Percentiles rank a stretch among this genome's conserved stretches.
These are phyloP conservation scores for Melaleuca quinquenervia DNA, from an alignment of 345 rosid genomes.

Conservation along the genomic window DNA sequence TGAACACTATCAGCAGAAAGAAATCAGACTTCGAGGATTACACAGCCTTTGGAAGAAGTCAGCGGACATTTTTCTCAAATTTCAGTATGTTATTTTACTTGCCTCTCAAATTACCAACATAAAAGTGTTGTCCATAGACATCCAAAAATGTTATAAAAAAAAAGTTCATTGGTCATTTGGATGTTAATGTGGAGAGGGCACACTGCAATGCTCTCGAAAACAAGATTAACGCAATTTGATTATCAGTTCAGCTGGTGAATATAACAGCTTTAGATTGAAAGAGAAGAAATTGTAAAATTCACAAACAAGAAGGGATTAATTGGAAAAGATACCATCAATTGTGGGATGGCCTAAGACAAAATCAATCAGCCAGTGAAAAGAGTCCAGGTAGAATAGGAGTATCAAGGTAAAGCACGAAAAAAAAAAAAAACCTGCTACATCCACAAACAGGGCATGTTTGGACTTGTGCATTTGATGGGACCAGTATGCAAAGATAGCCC, in stretches of 20 bases:
- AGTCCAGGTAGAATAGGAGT: neutral
- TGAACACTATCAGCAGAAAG: neutral
- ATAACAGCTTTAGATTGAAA: neutral
- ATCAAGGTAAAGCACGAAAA: neutral
- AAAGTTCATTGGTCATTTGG: too few species aligned
- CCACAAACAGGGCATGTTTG: slow-evolving; percentile 46
- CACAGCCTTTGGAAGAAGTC: neutral
- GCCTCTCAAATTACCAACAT: neutral
- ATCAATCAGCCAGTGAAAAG: neutral
- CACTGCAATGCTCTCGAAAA: too few species aligned
- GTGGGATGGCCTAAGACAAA: neutral
- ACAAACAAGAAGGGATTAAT: neutral
- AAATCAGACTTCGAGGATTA: neutral
- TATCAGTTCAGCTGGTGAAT: neutral
- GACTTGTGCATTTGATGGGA: slow-evolving; percentile 26
- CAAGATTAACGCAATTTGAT: neutral
- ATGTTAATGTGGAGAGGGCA: too few species aligned
- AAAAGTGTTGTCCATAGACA: too few species aligned
- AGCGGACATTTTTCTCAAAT: neutral
- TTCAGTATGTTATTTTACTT: neutral
- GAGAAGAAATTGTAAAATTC: neutral
- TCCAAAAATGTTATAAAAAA: too few species aligned
- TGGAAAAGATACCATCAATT: neutral
- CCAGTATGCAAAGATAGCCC: slow-evolving; percentile 39
- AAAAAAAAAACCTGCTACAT: slow-evolving; percentile 54